These are phyloP conservation scores for Theileria annulata DNA, from an alignment of 169 alveolate genomes.

Conservation along the genomic window DNA sequence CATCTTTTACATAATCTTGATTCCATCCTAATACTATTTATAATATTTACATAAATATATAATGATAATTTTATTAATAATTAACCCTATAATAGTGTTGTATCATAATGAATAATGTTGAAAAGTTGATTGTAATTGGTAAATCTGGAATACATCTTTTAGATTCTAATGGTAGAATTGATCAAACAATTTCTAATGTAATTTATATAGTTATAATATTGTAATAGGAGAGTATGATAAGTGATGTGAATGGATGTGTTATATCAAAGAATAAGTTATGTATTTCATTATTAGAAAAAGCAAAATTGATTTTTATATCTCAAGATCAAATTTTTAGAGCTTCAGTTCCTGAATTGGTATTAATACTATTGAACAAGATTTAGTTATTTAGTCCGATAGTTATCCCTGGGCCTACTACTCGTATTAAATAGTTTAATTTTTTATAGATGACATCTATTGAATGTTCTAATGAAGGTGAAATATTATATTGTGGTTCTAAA, in stretches of 20 bases:
- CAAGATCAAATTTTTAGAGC: conserved; percentile 42
- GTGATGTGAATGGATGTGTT: conserved; percentile 30
- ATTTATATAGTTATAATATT: no score
- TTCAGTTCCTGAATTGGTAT: conserved; percentile 63
- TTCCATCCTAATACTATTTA: conserved; percentile 4
- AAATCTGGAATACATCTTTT: conserved; percentile 33
- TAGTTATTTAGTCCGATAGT: no score
- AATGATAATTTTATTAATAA: neutral
- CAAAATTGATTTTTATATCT: conserved; percentile 49
- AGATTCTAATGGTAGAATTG: conserved; percentile 38
- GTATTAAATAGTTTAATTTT: neutral
- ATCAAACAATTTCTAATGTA: conserved; percentile 38
- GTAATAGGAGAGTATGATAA: no score
- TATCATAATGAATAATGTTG: conserved; percentile 9
- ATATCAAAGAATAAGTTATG: conserved; percentile 26
- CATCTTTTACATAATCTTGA: conserved; percentile 28
- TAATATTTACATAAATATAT: neutral
- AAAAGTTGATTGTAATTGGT: conserved; percentile 44
- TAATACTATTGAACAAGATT: neutral
- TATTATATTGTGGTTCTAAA: conserved; percentile 47
- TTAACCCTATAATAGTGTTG: neutral
- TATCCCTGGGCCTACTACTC: no score
- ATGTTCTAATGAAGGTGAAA: conserved; percentile 42
- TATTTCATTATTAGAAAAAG: conserved; percentile 48
- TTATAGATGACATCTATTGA: conserved; percentile 41